Base-by-base conservation (phyloP, 163 green algal species). In the Chlorella variabilis region DNA sequence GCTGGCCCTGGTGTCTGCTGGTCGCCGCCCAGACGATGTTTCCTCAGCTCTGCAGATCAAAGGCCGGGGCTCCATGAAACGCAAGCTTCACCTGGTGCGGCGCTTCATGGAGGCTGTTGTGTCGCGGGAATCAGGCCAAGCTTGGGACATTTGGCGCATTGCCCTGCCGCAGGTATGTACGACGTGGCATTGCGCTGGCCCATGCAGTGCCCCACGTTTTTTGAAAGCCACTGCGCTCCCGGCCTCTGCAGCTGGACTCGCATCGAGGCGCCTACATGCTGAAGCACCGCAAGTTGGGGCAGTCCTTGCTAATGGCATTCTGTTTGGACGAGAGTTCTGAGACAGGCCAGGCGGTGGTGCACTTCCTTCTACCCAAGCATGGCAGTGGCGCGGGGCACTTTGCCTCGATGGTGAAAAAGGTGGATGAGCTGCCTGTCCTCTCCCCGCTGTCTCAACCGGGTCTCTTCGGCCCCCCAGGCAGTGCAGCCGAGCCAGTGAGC, bases 81-180 rank as follows among this genome's bases (percentile, higher is more conserved):
- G 33, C 33, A 70, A 70, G 62, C 9, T 23, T 13, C 33, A 27
- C 1, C 33, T 20, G 13, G 62, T 42, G 67, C 39, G 48, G 39
- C 23, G 62, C 2, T 77, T 77, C 21, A 62, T 77, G 20, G 27
- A 49, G 5, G 31, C 48, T 23, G 34, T 42, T 17, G 21, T 63
- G 20, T 42, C 9, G 1, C 31, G 48, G 7, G 70, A 77, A 29
- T 29, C n/a, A 27, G 42, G 68, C 8, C 27, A 41, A 9, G 70
- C 48, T 3, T 77, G 45, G 45, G 70, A 45, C 31, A 58, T 77
- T 45, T 65, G 34, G 27, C 45, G 70, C 29, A 42, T 77, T 20
- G 18, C 65, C 20, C 48, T 63, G 48, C 70, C 70, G 0, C 45
- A 77, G 41, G 70, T 77, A 29, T 38, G 70, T 23, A 23, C 4